Percentiles rank a stretch among this genome's conserved stretches.
Evolutionary conservation across 768 basidiomycete genomes (phyloP).

Genomic region (Lactarius quietus): DNA sequence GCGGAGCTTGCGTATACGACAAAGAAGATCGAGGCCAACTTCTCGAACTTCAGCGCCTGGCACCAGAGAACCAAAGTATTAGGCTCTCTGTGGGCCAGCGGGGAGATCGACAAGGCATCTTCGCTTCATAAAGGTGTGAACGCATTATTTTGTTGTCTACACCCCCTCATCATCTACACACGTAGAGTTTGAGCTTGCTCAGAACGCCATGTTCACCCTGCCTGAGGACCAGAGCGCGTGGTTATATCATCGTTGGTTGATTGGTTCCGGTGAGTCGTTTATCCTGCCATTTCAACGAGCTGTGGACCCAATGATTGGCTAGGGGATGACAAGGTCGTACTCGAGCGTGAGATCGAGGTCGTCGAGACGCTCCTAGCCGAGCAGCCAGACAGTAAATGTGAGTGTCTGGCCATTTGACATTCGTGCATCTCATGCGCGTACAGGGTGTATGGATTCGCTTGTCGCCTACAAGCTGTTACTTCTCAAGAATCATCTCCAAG

Average conservation of each 20-base stretch:
- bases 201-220: constrained; percentile 94
- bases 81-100: constrained; percentile 57
- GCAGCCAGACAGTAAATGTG: constrained; percentile 93
- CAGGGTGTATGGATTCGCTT: constrained; percentile 95
- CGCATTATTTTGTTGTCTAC: constrained; percentile 21
- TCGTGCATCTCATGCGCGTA: not conserved
- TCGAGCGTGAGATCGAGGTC: constrained; percentile 70
- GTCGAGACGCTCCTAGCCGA: constrained; percentile 84
- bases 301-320: not conserved
- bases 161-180: not conserved
- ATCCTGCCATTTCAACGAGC: not conserved
- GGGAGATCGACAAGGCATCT: constrained; percentile 47
- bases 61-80: constrained; percentile 91
- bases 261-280: constrained; percentile 60
- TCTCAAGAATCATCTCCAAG: constrained; percentile 42
- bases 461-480: constrained; percentile 79
- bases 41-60: constrained; percentile 99
- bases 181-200: constrained; percentile 87
- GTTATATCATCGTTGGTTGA: constrained; percentile 98
- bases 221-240: constrained; percentile 96
- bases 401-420: constrained; percentile 27
- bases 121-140: constrained; percentile 64
- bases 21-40: constrained; percentile 88
- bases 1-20: constrained; percentile 85
- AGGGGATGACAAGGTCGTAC: constrained; percentile 57